Percentiles rank a stretch among this genome's conserved stretches.
phyloP scores from a whole-genome alignment of 2,329 filamentous ascomycete genomes.

The Chaetomiaceae sp. region DNA sequence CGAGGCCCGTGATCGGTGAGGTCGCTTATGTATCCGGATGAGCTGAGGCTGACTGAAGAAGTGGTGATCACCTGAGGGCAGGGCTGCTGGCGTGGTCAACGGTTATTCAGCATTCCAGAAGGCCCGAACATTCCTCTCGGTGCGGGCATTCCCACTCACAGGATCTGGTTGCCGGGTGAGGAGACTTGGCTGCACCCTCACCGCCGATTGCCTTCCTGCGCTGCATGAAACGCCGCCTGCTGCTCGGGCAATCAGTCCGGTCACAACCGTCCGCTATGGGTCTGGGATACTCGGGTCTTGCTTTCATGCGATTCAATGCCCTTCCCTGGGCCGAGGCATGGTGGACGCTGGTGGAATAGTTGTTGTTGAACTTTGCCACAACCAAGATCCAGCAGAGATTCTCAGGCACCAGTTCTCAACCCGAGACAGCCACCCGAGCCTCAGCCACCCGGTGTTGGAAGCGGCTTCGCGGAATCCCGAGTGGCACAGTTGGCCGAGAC shows the following conservation, averaged over 20 bases:
- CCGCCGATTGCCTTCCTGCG: constrained; percentile 16
- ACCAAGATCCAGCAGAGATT: constrained; percentile 7
- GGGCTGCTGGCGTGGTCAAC: too few species aligned
- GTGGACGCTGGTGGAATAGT: background rate
- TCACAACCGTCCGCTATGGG: background rate
- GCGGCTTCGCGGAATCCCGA: background rate
- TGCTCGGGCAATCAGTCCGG: background rate
- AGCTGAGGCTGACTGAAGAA: constrained; percentile 1
- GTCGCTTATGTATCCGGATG: background rate
- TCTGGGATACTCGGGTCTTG: background rate
- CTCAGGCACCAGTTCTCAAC: constrained; percentile 6
- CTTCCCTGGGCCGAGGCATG: background rate
- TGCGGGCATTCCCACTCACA: too few species aligned
- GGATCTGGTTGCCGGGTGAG: constrained; percentile 13
- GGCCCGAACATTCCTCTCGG: too few species aligned
- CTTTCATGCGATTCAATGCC: background rate
- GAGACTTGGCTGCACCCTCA: constrained; percentile 9
- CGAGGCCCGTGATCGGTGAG: background rate
- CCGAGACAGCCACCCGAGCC: constrained; percentile 14
- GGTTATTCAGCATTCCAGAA: too few species aligned
- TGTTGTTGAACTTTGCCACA: constrained; percentile 12
- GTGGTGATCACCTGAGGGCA: background rate
- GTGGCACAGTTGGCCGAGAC: background rate
- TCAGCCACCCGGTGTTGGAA: constrained; percentile 1
- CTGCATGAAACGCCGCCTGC: constrained; percentile 9